Evolutionary conservation across 2,329 filamentous ascomycete genomes (phyloP), one percentile per base, ranked within the genome.

Genomic region (Trichothecium sympodiale): DNA sequence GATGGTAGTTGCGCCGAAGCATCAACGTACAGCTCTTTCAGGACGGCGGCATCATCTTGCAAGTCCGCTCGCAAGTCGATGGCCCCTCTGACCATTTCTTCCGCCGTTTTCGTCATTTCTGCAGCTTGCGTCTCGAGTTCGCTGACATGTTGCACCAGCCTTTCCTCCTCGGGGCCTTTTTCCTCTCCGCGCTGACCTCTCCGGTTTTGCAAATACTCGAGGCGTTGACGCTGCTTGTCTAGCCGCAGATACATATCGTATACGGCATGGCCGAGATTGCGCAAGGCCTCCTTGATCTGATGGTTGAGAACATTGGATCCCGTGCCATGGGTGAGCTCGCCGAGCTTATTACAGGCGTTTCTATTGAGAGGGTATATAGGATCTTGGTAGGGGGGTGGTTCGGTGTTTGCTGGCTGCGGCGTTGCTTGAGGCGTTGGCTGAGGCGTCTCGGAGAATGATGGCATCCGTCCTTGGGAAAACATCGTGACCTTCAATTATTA

Each of bases 61-160:
- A 74, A 50, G 41, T 64, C 65, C 29, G 59, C 61, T 37, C 57
- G 60, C 34, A 58, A 49, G 44, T 77, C 73, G 18, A 77, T 65
- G 9, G 67, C 50, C 26, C 58, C 48, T 10, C 72, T 63, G 20
- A 71, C 50, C 0, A 64, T 59, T 15, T 50, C 46, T 45, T 77
- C 72, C 6, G 65, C 61, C 4, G 57, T 52, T 8, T 52, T 47
- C 2, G 69, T 71, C 18, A 73, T 40, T 2, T 45, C 42, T 3
- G 61, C 55, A 3, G 70, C 62, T 9, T 59, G 46, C 1, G 43
- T 43, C 16, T 64, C 56, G 3, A 74, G 51, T 3, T 49, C 43
- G n/a, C 45, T 45, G 7, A 66, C 41, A 25, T 66, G 59, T 10
- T 49, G 46, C 43, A 65, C 61, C 2, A 65, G 48, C 2, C 52